phyloP scores from a whole-genome alignment of 441 rosid genomes.

The Bocquillonia castaneifolia region DNA sequence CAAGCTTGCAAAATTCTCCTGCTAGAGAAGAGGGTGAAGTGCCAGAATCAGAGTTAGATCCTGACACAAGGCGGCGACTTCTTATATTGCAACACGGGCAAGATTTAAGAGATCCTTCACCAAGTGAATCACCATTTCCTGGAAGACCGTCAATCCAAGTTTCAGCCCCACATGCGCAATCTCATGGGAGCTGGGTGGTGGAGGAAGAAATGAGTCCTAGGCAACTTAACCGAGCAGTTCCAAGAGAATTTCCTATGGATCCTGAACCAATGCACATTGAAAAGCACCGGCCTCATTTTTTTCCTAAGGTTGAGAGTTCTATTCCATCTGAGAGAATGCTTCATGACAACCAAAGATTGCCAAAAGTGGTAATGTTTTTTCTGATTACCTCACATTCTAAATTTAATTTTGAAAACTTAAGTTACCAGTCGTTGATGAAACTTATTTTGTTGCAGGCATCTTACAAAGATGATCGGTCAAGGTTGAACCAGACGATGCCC shows the following conservation, averaged over 20 bases:
- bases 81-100: constrained; percentile 96
- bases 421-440: constrained; percentile 14
- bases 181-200: constrained; percentile 68
- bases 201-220: constrained; percentile 88
- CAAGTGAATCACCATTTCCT: constrained; percentile 67
- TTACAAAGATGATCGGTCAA: constrained; percentile 66
- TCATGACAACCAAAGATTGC: constrained; percentile 72
- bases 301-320: constrained; percentile 61
- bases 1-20: constrained; percentile 82
- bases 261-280: constrained; percentile 64
- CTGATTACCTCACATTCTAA: constrained; percentile 3
- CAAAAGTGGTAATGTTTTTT: constrained; percentile 58
- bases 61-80: constrained; percentile 90
- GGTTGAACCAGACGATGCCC: constrained; percentile 44
- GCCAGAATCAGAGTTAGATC: constrained; percentile 96
- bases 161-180: constrained; percentile 53
- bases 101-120: constrained; percentile 67
- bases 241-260: constrained; percentile 66
- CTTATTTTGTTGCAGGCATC: constrained; percentile 52
- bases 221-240: constrained; percentile 49
- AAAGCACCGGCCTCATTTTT: constrained; percentile 60
- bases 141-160: constrained; percentile 57
- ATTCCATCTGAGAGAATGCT: constrained; percentile 62
- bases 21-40: constrained; percentile 99
- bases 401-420: constrained; percentile 7